Evolutionary conservation across 2,329 filamentous ascomycete species (phyloP).

Genomic region (Rhexocercosporidium sp.): DNA sequence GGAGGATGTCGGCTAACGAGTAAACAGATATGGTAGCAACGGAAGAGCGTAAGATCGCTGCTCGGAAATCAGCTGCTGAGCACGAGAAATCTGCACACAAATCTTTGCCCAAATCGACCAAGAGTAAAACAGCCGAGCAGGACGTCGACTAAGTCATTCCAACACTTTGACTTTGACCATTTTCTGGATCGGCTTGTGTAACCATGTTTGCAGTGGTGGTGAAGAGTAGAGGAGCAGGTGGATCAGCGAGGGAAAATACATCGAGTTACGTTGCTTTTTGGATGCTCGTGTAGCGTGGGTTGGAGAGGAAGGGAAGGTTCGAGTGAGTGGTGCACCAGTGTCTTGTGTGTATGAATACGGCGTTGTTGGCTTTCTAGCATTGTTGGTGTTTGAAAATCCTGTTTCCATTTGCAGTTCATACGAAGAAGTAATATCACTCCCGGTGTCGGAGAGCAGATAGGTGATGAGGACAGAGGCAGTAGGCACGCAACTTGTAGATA

Average conservation of each 20-base stretch:
- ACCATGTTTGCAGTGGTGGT: background rate
- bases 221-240: background rate
- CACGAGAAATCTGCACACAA: constrained; percentile 54
- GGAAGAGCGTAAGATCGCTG: constrained; percentile 68
- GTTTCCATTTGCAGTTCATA: background rate
- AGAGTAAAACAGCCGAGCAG: constrained; percentile 44
- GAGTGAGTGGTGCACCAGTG: background rate
- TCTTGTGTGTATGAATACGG: constrained; percentile 10
- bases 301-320: constrained; percentile 19
- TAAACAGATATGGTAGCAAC: constrained; percentile 80
- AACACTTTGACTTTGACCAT: background rate
- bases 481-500: background rate
- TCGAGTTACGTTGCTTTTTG: too few species aligned
- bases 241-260: background rate
- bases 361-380: background rate
- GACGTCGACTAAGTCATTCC: background rate
- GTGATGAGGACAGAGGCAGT: background rate
- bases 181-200: background rate
- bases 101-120: constrained; percentile 62
- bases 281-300: background rate
- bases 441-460: background rate
- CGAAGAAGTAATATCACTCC: too few species aligned
- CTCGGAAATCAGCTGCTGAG: constrained; percentile 45
- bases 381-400: background rate
- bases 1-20: background rate